Evolutionary conservation across 2,329 filamentous ascomycete species (phyloP).

Genomic region (Colletotrichum sojae): DNA sequence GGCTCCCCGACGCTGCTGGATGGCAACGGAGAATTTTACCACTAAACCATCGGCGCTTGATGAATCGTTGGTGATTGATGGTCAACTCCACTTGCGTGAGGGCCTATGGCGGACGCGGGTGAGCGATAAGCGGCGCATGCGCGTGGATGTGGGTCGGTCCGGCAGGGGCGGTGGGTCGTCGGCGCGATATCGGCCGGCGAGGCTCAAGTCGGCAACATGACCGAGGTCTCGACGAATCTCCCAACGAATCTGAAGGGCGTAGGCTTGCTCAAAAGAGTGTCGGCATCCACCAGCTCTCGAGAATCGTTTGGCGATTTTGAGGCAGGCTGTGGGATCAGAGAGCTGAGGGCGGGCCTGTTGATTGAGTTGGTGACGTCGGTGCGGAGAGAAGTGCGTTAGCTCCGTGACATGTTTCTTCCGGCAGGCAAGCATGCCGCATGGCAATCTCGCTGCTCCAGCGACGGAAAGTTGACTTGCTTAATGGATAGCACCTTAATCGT

Average conservation of each 20-base stretch:
- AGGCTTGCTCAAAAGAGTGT: too few species aligned
- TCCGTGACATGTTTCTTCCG: neutral
- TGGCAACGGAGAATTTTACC: constrained; percentile 13
- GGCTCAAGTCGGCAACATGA: neutral
- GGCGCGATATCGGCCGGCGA: constrained; percentile 7
- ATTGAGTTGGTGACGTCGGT: constrained; percentile 30
- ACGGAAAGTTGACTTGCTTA: too few species aligned
- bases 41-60: constrained; percentile 11
- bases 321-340: neutral
- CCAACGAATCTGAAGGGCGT: too few species aligned
- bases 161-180: neutral
- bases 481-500: too few species aligned
- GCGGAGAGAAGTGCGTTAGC: constrained; percentile 23
- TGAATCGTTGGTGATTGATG: neutral
- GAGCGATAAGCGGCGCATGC: neutral
- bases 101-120: neutral
- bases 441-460: neutral
- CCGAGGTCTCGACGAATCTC: neutral
- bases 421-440: constrained; percentile 7
- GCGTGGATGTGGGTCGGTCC: neutral
- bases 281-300: too few species aligned
- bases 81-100: accelerated
- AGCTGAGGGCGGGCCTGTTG: neutral
- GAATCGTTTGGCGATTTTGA: too few species aligned
- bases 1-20: constrained; percentile 11